A percentile compares a stretch with the other conserved stretches of the same genome.
These are phyloP conservation scores for Backusella macrospora DNA, from an alignment of 192 early-diverging fungal species.

Conservation along the genomic window DNA sequence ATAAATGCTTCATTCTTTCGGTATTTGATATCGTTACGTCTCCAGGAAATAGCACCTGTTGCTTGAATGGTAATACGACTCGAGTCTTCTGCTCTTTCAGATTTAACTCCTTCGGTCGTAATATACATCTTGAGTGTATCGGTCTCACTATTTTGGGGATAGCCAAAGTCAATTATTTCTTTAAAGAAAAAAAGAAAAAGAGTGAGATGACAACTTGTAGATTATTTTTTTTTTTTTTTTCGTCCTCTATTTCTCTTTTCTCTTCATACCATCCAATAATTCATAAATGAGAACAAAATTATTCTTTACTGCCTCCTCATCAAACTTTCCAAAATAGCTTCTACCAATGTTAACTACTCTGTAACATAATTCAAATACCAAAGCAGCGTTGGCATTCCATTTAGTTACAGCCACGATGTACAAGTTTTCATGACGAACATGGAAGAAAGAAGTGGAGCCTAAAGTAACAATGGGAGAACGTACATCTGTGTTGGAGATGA, in stretches of 20 bases:
- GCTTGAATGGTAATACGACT: constrained; percentile 90
- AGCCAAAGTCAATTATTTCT: constrained; percentile 87
- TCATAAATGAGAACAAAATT: constrained; percentile 91
- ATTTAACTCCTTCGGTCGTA: constrained; percentile 84
- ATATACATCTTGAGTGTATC: constrained; percentile 84
- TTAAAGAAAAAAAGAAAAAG: constrained; percentile 13
- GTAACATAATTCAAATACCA: constrained; percentile 92
- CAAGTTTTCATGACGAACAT: constrained; percentile 95
- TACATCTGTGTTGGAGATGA: constrained; percentile 87
- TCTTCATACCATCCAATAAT: constrained; percentile 66
- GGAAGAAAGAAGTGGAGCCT: constrained; percentile 92
- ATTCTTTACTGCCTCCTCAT: constrained; percentile 82
- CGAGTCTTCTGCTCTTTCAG: constrained; percentile 77
- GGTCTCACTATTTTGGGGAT: constrained; percentile 84
- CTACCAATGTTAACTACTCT: constrained; percentile 89
- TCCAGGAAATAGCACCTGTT: constrained; percentile 93
- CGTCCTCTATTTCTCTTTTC: not conserved
- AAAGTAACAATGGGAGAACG: constrained; percentile 89
- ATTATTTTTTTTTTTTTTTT: not conserved
- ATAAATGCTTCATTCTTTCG: constrained; percentile 98
- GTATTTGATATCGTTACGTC: constrained; percentile 92
- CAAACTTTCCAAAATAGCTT: constrained; percentile 87
- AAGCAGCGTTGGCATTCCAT: constrained; percentile 97
- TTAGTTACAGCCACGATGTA: constrained; percentile 95
- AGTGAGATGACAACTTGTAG: not conserved